Base-by-base conservation (phyloP, 768 basidiomycete species). In the Serendipita sp. region DNA sequence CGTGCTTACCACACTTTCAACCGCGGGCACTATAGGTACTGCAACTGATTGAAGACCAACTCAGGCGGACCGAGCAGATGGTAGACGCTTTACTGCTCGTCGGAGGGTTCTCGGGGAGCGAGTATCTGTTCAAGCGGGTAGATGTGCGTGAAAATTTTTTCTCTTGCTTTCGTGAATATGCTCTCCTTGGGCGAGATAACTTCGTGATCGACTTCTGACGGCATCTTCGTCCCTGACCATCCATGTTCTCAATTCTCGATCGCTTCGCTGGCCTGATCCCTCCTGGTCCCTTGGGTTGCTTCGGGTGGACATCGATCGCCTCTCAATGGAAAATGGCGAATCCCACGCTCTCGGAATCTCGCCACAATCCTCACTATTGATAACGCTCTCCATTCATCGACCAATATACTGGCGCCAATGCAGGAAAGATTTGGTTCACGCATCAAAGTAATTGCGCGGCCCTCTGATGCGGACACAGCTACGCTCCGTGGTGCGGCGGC, bases 61-160 rank as follows among this genome's bases (percentile, higher is more conserved):
- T 83, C 62, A 75, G 75, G 67, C 82, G 79, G 72, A 78, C 86
- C 63, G 80, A 86, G 71, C 85, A 88, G 70, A 77, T 77, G 53
- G 82, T 92, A 71, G 84, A 92, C 78, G 91, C 90, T 7, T 75
- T 94, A 63, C 81, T 94, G 68, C 83, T 93, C 70, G 90, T 94
- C 72, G 91, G 91, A 74, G 91, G 91, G 64, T 94, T 94, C 73
- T 86, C 74, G 24, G 88, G 86, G 4, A 87, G 87, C 73, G 86
- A 89, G 72, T 92, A 94, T 74, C 77, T 92, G 68, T 89, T 87
- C 75, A 79, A 82, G 70, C 81, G 83, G 67, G 86, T 92, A 45
- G 81, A 90, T 79, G 88, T 85, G 63, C 66, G 81, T 76, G 35
- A 8, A 13, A 13, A 30, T 53, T 53, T 53, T 32, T 38, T 10